phyloP scores from a whole-genome alignment of 805 yeast species.

The Saccharomycopsis olivae region DNA sequence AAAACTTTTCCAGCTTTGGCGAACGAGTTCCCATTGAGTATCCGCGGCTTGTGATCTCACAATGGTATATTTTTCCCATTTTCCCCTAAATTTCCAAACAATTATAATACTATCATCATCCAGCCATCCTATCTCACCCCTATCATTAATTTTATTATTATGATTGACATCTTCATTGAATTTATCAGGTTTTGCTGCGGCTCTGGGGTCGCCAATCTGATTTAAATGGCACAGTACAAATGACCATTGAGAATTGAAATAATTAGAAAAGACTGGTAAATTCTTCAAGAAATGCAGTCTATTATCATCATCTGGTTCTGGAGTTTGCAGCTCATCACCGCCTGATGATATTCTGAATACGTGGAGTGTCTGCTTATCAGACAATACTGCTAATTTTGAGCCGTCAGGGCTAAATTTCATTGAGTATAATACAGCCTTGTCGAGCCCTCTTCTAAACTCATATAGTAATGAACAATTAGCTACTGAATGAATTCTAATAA shows the following conservation, averaged over 20 bases:
- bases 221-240: conserved; percentile 17
- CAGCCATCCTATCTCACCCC: conserved; percentile 63
- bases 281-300: conserved; percentile 14
- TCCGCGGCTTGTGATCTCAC: conserved; percentile 35
- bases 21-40: conserved; percentile 43
- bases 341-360: conserved; percentile 40
- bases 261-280: conserved; percentile 14
- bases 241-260: conserved; percentile 18
- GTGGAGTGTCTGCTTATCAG: conserved; percentile 86
- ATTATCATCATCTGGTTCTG: conserved; percentile 1
- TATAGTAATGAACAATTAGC: conserved; percentile 57
- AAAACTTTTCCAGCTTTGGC: conserved; percentile 64
- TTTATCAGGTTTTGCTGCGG: conserved; percentile 15
- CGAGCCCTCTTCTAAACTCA: conserved; percentile 86
- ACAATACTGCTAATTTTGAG: conserved; percentile 66
- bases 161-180: conserved; percentile 21
- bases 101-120: conserved; percentile 58
- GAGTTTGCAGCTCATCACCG: neutral
- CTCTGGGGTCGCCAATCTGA: too few relatives aligned
- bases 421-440: conserved; percentile 70
- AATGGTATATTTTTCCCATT: conserved; percentile 82
- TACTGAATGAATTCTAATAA: conserved; percentile 64
- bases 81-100: conserved; percentile 61
- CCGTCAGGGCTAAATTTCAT: conserved; percentile 79
- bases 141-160: conserved; percentile 21